Percentiles rank a stretch among this genome's conserved stretches.
Conservation (phyloP, 495 filamentous ascomycete genomes). For the Beverwykella pulmonaria region DNA sequence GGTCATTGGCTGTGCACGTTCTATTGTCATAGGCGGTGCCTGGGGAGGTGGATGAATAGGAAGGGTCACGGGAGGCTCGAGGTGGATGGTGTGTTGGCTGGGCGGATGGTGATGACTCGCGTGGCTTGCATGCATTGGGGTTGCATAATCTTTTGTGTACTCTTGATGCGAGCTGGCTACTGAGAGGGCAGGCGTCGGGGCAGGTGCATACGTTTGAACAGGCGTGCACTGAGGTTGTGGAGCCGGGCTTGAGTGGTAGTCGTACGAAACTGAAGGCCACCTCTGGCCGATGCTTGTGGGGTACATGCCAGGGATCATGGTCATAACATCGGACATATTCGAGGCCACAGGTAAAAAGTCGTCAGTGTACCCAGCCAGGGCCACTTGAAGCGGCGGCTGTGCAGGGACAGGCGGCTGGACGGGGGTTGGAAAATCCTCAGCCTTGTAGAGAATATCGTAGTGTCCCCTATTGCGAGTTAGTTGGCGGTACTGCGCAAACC, state of each 20-base stretch:
- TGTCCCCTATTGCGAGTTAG: conserved; percentile 62
- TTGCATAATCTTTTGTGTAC: conserved; percentile 18
- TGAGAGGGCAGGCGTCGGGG: conserved; percentile 9
- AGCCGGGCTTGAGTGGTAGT: conserved; percentile 28
- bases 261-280: conserved; percentile 36
- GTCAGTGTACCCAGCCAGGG: conserved; percentile 31
- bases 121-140: conserved; percentile 25
- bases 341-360: conserved; percentile 31
- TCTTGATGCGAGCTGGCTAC: conserved; percentile 24
- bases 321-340: conserved; percentile 34
- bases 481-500: no score
- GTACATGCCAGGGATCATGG: conserved; percentile 38
- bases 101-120: conserved; percentile 7
- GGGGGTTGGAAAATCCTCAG: conserved; percentile 50
- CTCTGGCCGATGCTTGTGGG: conserved; percentile 29
- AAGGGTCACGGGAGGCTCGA: no score
- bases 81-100: conserved; percentile 18
- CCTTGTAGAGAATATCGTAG: conserved; percentile 90
- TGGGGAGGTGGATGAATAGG: conserved; percentile 22
- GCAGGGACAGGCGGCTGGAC: conserved; percentile 19
- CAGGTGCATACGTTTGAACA: conserved; percentile 31
- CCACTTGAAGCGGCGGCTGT: conserved; percentile 35
- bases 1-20: conserved; percentile 4
- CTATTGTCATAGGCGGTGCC: conserved; percentile 12
- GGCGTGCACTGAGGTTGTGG: conserved; percentile 31